A percentile compares a stretch with the other conserved stretches of the same genome.
These are phyloP conservation scores for Acacia crassicarpa DNA, from an alignment of 306 rosid species.

Conservation along the genomic window DNA sequence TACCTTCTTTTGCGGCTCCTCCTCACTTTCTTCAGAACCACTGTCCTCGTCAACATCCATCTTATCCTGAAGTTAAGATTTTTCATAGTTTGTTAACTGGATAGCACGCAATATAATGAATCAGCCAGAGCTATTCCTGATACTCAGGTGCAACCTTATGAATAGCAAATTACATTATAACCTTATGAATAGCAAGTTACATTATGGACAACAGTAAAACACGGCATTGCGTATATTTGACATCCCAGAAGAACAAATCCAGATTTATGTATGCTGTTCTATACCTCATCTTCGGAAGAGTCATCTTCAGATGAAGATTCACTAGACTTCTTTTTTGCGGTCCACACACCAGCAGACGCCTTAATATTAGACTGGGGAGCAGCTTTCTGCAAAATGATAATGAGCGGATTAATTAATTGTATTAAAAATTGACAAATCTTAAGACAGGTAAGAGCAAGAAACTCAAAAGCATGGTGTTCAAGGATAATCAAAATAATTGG, in stretches of 20 bases:
- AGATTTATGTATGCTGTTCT: not conserved
- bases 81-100: not conserved
- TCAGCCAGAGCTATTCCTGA: not conserved
- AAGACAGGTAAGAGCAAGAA: not conserved
- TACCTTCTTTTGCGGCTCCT: constrained; percentile 46
- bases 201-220: not conserved
- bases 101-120: not conserved
- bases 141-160: not conserved
- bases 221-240: not conserved
- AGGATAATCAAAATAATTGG: not conserved
- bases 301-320: constrained; percentile 45
- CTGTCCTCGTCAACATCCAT: constrained; percentile 50
- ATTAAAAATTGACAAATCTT: not conserved
- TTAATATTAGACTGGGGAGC: constrained; percentile 33
- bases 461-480: not conserved
- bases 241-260: not conserved
- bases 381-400: constrained; percentile 26
- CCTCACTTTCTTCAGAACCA: constrained; percentile 54
- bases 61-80: constrained; percentile 32
- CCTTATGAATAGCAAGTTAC: not conserved
- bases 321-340: constrained; percentile 26
- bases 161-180: not conserved
- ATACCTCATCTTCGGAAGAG: constrained; percentile 44
- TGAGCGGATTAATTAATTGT: not conserved
- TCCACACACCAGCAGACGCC: constrained; percentile 21